A percentile compares a stretch with the other conserved stretches of the same genome.
Conservation (phyloP, 768 basidiomycete genomes). For the Boletus vermiculosoides region DNA sequence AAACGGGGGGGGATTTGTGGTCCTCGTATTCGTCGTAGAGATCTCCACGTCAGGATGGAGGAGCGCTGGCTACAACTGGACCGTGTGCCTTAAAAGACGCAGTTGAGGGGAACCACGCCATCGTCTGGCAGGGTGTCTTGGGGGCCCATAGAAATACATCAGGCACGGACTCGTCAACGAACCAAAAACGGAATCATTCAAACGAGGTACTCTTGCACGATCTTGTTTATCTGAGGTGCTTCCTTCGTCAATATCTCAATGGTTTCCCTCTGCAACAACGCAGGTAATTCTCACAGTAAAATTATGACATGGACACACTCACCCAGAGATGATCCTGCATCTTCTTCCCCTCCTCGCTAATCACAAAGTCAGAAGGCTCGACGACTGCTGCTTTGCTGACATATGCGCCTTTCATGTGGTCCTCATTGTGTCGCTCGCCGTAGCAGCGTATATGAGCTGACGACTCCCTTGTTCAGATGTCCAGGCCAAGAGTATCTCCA, state of each 20-base stretch:
- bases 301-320: conserved; percentile 13
- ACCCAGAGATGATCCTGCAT: conserved; percentile 38
- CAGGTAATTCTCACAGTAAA: neutral
- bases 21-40: no score
- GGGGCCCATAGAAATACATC: no score
- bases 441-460: conserved; percentile 33
- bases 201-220: conserved; percentile 13
- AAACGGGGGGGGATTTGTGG: no score
- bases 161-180: no score
- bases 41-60: no score
- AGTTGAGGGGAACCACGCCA: no score
- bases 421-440: conserved; percentile 22
- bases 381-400: conserved; percentile 10
- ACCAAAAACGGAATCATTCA: no score
- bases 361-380: conserved; percentile 35
- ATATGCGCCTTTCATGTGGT: conserved; percentile 23
- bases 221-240: conserved; percentile 13
- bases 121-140: no score
- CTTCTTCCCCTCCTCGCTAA: conserved; percentile 29
- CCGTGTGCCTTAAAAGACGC: no score
- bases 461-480: conserved; percentile 36
- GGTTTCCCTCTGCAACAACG: conserved; percentile 15
- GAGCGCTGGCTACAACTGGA: no score
- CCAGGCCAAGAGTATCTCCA: conserved; percentile 15
- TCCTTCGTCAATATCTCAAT: conserved; percentile 18